phyloP scores from a whole-genome alignment of 345 rosid genomes.

The Diplotaxis tenuifolia region DNA sequence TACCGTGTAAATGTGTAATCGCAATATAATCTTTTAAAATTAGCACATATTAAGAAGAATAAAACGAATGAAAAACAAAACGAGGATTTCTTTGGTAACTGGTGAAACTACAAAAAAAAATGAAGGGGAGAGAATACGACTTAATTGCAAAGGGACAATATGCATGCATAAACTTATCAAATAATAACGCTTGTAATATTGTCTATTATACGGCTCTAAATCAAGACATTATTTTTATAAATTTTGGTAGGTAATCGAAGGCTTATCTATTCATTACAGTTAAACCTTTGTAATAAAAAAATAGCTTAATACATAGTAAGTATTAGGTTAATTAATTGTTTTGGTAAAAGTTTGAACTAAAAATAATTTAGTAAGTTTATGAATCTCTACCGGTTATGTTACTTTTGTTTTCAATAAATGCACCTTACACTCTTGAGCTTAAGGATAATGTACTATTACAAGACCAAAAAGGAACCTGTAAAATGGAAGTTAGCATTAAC shows the following conservation, averaged over 20 bases:
- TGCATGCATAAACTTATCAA: neutral
- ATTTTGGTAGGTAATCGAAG: neutral
- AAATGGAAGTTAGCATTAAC: neutral
- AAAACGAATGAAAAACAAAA: too few relatives aligned
- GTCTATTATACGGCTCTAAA: neutral
- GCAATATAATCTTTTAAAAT: neutral
- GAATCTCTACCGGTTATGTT: neutral
- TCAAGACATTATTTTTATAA: neutral
- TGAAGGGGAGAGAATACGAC: too few relatives aligned
- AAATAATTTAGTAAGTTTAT: neutral
- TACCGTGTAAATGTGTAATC: conserved; percentile 4
- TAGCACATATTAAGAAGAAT: neutral
- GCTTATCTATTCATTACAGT: neutral
- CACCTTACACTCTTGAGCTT: neutral
- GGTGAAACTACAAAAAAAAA: neutral
- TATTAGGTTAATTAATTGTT: neutral
- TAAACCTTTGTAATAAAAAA: neutral
- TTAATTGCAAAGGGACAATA: neutral
- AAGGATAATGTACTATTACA: neutral
- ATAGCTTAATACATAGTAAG: too few relatives aligned
- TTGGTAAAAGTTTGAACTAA: neutral
- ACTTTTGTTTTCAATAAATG: neutral
- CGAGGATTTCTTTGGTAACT: neutral
- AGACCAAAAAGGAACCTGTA: conserved; percentile 1
- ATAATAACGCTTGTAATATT: neutral